These are phyloP conservation scores for Myriosclerotinia curreyana DNA, from an alignment of 2,329 filamentous ascomycete genomes.

Conservation along the genomic window DNA sequence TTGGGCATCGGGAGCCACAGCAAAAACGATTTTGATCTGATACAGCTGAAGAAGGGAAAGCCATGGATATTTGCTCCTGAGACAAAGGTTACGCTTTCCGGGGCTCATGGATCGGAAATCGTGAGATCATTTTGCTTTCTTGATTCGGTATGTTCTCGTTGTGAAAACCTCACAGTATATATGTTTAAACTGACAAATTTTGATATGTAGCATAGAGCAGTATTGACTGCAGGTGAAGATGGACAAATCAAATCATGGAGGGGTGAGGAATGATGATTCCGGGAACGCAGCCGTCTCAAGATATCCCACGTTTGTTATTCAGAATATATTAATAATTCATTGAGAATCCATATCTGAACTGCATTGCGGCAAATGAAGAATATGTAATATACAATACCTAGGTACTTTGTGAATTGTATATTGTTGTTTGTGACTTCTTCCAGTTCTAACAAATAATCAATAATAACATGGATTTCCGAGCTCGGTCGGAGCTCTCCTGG, in stretches of 20 bases:
- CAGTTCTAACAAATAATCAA: not conserved
- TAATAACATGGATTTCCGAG: constrained; percentile 5
- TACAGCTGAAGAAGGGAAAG: constrained; percentile 54
- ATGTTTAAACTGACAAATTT: constrained; percentile 14
- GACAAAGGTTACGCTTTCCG: constrained; percentile 56
- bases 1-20: constrained; percentile 65
- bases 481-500: constrained; percentile 18
- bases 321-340: not conserved
- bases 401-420: not conserved
- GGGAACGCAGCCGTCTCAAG: not conserved
- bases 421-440: not conserved
- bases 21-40: constrained; percentile 56
- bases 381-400: not conserved
- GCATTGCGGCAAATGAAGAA: not conserved
- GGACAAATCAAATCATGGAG: constrained; percentile 43
- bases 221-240: constrained; percentile 44
- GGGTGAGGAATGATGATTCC: constrained; percentile 27
- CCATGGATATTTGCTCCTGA: constrained; percentile 55
- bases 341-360: not conserved
- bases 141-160: constrained; percentile 48
- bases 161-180: not conserved
- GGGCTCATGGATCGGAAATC: constrained; percentile 62
- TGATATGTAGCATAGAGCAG: constrained; percentile 34
- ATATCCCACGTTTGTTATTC: not conserved
- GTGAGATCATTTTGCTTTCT: constrained; percentile 63